A percentile compares a stretch with the other conserved stretches of the same genome.
These are phyloP conservation scores for Wickerhamiella kurtzmanii DNA, from an alignment of 805 yeast genomes.

Conservation along the genomic window DNA sequence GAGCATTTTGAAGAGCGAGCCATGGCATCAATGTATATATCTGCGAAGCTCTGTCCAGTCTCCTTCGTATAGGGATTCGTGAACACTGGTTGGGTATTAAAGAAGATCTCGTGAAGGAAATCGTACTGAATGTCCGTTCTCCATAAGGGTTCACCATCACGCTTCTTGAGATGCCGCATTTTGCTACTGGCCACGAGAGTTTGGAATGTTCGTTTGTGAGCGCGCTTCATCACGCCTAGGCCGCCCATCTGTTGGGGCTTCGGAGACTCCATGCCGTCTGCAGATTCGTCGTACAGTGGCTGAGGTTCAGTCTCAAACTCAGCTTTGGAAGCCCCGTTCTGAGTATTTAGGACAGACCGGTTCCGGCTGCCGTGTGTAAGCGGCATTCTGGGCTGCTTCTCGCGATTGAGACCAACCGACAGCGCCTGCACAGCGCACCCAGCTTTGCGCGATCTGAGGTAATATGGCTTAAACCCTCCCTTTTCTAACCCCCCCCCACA, in stretches of 20 bases:
- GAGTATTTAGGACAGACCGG: too few relatives aligned
- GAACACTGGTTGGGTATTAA: conserved; percentile 52
- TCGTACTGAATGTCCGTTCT: conserved; percentile 77
- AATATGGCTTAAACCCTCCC: neutral
- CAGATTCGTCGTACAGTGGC: neutral
- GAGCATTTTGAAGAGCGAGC: conserved; percentile 77
- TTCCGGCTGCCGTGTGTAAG: neutral
- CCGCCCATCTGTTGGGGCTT: neutral
- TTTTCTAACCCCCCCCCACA: neutral
- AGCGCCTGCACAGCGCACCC: neutral
- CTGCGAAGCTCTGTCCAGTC: conserved; percentile 56
- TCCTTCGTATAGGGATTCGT: conserved; percentile 29
- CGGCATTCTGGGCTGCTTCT: neutral
- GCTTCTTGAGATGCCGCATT: conserved; percentile 48
- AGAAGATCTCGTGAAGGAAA: conserved; percentile 51
- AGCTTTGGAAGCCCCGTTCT: neutral
- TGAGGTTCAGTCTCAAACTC: neutral
- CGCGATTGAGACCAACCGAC: neutral
- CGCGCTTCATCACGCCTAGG: conserved; percentile 7
- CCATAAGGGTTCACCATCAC: conserved; percentile 88
- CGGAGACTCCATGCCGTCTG: neutral
- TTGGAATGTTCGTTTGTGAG: conserved; percentile 17
- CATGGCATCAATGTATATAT: conserved; percentile 66
- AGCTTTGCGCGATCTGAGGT: neutral
- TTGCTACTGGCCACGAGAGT: conserved; percentile 23